Conservation (phyloP, 2,329 filamentous ascomycete species). For the Neoarthrinium moseri region DNA sequence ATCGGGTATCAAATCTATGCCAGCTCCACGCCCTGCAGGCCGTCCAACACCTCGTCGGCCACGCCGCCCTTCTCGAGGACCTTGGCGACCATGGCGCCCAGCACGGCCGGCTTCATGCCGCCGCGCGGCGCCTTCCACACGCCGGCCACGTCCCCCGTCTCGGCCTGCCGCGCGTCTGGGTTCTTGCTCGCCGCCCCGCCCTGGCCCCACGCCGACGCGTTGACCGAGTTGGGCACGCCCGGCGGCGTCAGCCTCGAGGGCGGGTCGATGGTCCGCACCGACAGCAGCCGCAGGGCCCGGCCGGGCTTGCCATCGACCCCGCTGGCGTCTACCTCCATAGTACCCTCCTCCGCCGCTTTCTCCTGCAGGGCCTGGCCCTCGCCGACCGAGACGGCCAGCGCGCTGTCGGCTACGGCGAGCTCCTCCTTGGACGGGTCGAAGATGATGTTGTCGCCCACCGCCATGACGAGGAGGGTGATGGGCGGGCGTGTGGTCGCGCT, state of each 20-base stretch:
- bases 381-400: constrained; percentile 80
- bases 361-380: constrained; percentile 28
- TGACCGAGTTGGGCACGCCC: constrained; percentile 64
- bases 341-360: constrained; percentile 21
- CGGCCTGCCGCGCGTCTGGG: constrained; percentile 38
- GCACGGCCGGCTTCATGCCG: constrained; percentile 72
- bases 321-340: constrained; percentile 41
- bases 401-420: constrained; percentile 86
- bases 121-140: constrained; percentile 87
- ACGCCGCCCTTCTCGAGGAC: constrained; percentile 77
- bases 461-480: constrained; percentile 86
- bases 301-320: constrained; percentile 16
- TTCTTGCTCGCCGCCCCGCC: constrained; percentile 35
- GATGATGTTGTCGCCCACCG: constrained; percentile 82
- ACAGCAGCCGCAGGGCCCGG: constrained; percentile 58
- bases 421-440: constrained; percentile 93
- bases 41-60: constrained; percentile 81
- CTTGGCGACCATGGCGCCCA: constrained; percentile 73
- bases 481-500: constrained; percentile 60
- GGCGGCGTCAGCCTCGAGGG: constrained; percentile 71
- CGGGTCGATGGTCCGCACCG: constrained; percentile 72
- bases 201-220: constrained; percentile 49
- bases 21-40: constrained; percentile 73
- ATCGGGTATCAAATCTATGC: constrained; percentile 22
- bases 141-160: constrained; percentile 62